These are phyloP conservation scores for Colletotrichum sp. DNA, from an alignment of 2,329 filamentous ascomycete genomes.

Conservation along the genomic window DNA sequence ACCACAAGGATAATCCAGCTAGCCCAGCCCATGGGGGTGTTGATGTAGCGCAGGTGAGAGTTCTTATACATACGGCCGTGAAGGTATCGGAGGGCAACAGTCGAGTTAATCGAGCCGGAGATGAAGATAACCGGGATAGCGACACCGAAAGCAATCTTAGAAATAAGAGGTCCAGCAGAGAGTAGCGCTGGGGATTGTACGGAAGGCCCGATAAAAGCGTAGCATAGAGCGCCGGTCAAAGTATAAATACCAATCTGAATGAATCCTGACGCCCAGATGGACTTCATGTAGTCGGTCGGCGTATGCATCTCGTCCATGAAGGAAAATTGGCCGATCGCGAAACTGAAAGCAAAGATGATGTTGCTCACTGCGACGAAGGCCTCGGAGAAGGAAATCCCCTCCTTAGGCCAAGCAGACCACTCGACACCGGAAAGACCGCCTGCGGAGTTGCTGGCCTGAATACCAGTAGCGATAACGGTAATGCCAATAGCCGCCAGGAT, in stretches of 20 bases:
- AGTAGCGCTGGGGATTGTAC: constrained; percentile 73
- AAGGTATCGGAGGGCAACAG: constrained; percentile 49
- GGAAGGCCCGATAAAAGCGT: constrained; percentile 68
- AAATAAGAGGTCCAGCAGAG: constrained; percentile 62
- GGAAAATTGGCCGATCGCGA: constrained; percentile 55
- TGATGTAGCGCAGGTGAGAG: constrained; percentile 49
- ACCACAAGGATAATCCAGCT: constrained; percentile 66
- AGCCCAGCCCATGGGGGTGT: constrained; percentile 51
- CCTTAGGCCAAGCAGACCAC: constrained; percentile 52
- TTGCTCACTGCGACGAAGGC: constrained; percentile 69
- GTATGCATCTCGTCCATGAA: constrained; percentile 62
- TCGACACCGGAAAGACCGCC: constrained; percentile 37
- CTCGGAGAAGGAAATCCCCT: constrained; percentile 51
- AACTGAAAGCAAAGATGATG: constrained; percentile 74
- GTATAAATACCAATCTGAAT: constrained; percentile 71
- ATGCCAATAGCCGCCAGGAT: constrained; percentile 61
- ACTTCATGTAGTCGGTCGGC: constrained; percentile 51
- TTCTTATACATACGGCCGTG: constrained; percentile 49
- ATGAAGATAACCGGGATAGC: constrained; percentile 77
- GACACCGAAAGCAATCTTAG: constrained; percentile 73
- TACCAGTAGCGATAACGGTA: constrained; percentile 35
- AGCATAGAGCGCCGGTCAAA: constrained; percentile 69
- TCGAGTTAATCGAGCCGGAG: constrained; percentile 72
- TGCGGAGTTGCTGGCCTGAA: constrained; percentile 32
- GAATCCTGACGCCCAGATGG: constrained; percentile 65